Evolutionary conservation across 2,329 filamentous ascomycete genomes (phyloP).

Genomic region (Endoconidiophora laricicola): DNA sequence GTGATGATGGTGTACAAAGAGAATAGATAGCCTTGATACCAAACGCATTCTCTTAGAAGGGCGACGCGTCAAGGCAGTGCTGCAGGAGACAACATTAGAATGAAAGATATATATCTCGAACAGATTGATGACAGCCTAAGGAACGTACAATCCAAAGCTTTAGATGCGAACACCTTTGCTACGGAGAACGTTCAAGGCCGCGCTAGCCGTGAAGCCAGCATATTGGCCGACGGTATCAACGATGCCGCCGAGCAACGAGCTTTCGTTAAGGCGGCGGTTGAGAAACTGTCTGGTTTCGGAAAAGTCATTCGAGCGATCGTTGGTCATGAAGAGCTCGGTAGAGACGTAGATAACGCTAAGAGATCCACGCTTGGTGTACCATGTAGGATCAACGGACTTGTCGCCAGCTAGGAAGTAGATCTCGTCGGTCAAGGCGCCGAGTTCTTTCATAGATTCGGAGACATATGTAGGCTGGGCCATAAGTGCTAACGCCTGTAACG

Average conservation of each 20-base stretch:
- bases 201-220: slow-evolving; percentile 64
- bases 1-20: no score
- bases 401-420: slow-evolving; percentile 82
- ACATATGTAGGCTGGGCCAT: slow-evolving; percentile 77
- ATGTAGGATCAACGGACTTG: slow-evolving; percentile 61
- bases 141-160: no score
- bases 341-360: slow-evolving; percentile 47
- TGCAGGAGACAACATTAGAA: no score
- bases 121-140: no score
- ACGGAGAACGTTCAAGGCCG: slow-evolving; percentile 64
- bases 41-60: no score
- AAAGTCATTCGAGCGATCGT: slow-evolving; percentile 59
- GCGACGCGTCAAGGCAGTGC: no score
- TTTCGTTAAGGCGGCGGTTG: slow-evolving; percentile 55
- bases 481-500: slow-evolving; percentile 57
- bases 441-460: slow-evolving; percentile 57
- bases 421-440: slow-evolving; percentile 73
- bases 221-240: slow-evolving; percentile 54
- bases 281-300: slow-evolving; percentile 66
- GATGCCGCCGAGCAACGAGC: slow-evolving; percentile 42
- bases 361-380: slow-evolving; percentile 56
- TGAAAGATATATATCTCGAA: no score
- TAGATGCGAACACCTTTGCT: slow-evolving; percentile 77
- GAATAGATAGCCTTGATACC: no score
- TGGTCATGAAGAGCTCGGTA: slow-evolving; percentile 86